Percentiles rank a stretch among this genome's conserved stretches.
Conservation (phyloP, 768 basidiomycete genomes). For the Podaxis sp. region DNA sequence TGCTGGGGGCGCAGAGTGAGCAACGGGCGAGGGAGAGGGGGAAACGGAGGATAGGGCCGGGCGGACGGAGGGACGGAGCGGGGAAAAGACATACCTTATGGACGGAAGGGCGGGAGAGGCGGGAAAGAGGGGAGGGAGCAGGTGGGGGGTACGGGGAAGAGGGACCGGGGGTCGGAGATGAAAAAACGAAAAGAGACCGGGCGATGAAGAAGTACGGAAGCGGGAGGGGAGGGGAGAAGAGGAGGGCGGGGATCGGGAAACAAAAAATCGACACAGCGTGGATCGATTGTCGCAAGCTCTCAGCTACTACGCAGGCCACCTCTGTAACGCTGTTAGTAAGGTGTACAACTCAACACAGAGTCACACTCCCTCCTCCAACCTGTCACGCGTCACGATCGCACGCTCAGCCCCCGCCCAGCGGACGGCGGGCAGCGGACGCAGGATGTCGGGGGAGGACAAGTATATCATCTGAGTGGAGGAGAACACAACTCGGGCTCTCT, state of each 20-base stretch:
- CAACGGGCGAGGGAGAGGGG: slow-evolving; percentile 7
- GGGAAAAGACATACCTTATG: slow-evolving; percentile 10
- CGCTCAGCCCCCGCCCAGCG: slow-evolving; percentile 14
- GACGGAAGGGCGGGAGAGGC: slow-evolving; percentile 11
- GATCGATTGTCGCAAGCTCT: slow-evolving; percentile 19
- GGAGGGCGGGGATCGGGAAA: slow-evolving; percentile 17
- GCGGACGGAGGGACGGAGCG: slow-evolving; percentile 10
- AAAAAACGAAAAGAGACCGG: slow-evolving; percentile 12
- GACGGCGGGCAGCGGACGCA: slow-evolving; percentile 8
- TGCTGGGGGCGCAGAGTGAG: not conserved
- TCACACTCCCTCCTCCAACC: slow-evolving; percentile 6
- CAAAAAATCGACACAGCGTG: slow-evolving; percentile 16
- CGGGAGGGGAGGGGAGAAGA: slow-evolving; percentile 16
- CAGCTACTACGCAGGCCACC: slow-evolving; percentile 17
- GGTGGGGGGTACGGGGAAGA: not conserved
- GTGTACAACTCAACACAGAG: slow-evolving; percentile 13
- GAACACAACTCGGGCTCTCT: slow-evolving; percentile 5
- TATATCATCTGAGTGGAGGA: not conserved
- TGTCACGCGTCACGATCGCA: slow-evolving; percentile 18
- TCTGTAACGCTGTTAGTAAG: slow-evolving; percentile 18
- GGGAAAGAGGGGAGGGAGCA: not conserved
- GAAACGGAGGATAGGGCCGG: slow-evolving; percentile 7
- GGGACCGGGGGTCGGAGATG: slow-evolving; percentile 6
- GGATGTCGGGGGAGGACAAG: slow-evolving; percentile 1
- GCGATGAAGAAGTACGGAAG: slow-evolving; percentile 7